Percentiles rank a stretch among this genome's conserved stretches.
Conservation (phyloP, 352 stramenopile genomes). For the Phytopythium litorale region DNA sequence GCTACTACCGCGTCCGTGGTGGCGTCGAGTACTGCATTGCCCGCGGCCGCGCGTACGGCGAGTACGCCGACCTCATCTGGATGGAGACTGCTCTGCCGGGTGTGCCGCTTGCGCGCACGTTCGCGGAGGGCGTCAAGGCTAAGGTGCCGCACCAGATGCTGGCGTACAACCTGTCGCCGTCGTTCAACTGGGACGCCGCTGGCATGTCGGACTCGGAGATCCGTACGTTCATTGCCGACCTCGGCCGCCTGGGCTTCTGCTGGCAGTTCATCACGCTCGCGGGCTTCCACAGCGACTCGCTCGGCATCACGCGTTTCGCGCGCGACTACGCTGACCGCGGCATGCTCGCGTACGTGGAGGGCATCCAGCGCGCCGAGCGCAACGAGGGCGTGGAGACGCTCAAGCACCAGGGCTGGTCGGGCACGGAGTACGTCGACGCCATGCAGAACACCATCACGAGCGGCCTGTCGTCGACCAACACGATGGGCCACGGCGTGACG, state of each 20-base stretch:
- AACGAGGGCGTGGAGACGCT: conserved; percentile 94
- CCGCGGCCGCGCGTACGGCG: conserved; percentile 92
- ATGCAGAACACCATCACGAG: conserved; percentile 96
- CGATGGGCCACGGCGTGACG: conserved; percentile 96
- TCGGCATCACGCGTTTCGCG: conserved; percentile 94
- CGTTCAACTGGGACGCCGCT: conserved; percentile 98
- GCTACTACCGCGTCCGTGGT: conserved; percentile 95
- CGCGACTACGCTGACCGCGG: conserved; percentile 88
- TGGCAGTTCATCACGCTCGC: conserved; percentile 99
- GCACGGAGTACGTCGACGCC: conserved; percentile 95
- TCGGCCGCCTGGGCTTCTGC: conserved; percentile 94
- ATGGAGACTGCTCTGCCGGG: conserved; percentile 97
- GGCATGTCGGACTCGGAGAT: conserved; percentile 95
- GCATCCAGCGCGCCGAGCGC: conserved; percentile 95
- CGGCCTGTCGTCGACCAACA: conserved; percentile 94
- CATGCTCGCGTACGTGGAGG: conserved; percentile 96
- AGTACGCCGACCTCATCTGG: conserved; percentile 97
- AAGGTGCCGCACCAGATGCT: conserved; percentile 95
- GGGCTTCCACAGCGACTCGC: conserved; percentile 97
- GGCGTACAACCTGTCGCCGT: conserved; percentile 97
- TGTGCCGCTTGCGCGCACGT: conserved; percentile 92
- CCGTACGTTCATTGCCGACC: conserved; percentile 93
- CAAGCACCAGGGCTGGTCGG: conserved; percentile 98
- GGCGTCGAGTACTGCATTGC: conserved; percentile 98
- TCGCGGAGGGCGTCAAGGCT: conserved; percentile 92